Evolutionary conservation across 495 filamentous ascomycete species (phyloP).

Genomic region (Penicillium bovifimosum): DNA sequence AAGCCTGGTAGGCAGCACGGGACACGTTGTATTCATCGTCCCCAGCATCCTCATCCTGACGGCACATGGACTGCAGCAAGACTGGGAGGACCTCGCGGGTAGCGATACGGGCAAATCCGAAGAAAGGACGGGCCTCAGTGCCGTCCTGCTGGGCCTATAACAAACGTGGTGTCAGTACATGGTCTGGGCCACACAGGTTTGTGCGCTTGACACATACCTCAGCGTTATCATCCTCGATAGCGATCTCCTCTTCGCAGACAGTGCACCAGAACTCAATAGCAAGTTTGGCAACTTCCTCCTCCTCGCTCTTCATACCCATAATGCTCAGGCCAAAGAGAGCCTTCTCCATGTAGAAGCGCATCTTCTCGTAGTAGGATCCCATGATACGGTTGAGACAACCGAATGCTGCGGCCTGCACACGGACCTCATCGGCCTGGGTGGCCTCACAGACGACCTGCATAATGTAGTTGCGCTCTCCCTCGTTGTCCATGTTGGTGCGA

Average conservation of each 20-base stretch:
- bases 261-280: constrained; percentile 99
- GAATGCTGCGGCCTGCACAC: constrained; percentile 92
- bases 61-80: constrained; percentile 78
- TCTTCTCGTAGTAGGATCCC: constrained; percentile 97
- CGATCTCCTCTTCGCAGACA: constrained; percentile 95
- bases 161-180: constrained; percentile 3
- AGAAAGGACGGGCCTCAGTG: constrained; percentile 76
- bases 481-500: constrained; percentile 94
- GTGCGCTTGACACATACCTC: constrained; percentile 49
- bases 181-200: background rate
- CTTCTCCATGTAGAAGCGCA: constrained; percentile 99
- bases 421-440: constrained; percentile 80
- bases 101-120: constrained; percentile 86
- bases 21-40: constrained; percentile 98
- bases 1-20: constrained; percentile 91
- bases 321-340: constrained; percentile 97
- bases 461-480: constrained; percentile 98
- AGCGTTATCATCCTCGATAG: constrained; percentile 93
- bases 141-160: constrained; percentile 59
- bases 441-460: constrained; percentile 99
- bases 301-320: constrained; percentile 94
- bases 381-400: constrained; percentile 98
- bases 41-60: constrained; percentile 93
- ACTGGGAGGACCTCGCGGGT: constrained; percentile 90
- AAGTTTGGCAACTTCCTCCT: constrained; percentile 96